phyloP scores from a whole-genome alignment of 495 filamentous ascomycete genomes.

The Tuber brumale region DNA sequence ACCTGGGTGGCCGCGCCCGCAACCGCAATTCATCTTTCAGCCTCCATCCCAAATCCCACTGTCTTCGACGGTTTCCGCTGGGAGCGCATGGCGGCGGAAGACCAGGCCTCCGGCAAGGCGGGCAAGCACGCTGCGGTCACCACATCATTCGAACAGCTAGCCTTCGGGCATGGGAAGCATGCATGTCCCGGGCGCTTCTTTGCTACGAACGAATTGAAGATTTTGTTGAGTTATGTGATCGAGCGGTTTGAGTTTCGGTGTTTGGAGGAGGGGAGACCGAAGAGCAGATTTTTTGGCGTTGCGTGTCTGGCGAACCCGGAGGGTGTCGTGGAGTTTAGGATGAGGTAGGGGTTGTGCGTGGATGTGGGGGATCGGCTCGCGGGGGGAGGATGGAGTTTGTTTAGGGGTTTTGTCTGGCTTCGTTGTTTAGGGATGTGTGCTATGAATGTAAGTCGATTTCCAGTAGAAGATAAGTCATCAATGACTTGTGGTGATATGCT shows the following conservation, averaged over 20 bases:
- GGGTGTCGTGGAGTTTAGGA: constrained; percentile 22
- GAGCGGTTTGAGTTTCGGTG: constrained; percentile 49
- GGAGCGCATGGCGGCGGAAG: constrained; percentile 20
- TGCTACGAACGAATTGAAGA: constrained; percentile 45
- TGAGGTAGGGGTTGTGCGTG: constrained; percentile 1
- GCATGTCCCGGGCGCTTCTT: constrained; percentile 49
- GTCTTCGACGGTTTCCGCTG: constrained; percentile 35
- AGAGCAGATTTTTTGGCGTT: constrained; percentile 25
- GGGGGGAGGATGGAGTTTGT: constrained; percentile 1
- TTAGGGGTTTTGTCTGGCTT: neutral
- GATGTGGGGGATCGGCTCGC: constrained; percentile 4
- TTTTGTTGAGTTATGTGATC: constrained; percentile 47
- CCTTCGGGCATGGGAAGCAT: constrained; percentile 35
- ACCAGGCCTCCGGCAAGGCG: constrained; percentile 14
- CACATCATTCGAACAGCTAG: constrained; percentile 19
- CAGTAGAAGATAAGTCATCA: neutral
- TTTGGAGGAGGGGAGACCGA: constrained; percentile 23
- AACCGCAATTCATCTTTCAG: constrained; percentile 15
- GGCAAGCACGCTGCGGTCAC: constrained; percentile 34
- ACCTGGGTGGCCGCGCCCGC: constrained; percentile 23
- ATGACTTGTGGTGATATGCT: constrained; percentile 20
- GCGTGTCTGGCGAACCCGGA: constrained; percentile 17
- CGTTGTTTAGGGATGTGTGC: neutral
- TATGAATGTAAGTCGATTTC: neutral
- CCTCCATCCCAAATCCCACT: constrained; percentile 18